Base-by-base conservation (phyloP, 768 basidiomycete genomes). In the Podaxis rugospora region DNA sequence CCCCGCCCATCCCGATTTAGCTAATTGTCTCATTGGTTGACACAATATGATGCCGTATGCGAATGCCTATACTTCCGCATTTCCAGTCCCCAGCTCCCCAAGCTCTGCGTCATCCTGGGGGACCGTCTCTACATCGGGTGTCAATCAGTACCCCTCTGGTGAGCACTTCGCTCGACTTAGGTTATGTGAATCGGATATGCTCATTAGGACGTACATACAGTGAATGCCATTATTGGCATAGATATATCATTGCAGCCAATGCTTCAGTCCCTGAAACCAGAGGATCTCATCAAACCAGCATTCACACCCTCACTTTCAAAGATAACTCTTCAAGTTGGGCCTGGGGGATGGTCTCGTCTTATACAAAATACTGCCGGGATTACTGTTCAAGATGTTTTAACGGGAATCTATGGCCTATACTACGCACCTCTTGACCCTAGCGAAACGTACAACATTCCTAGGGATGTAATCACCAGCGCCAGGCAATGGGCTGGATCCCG, bases 371-470 rank as follows among this genome's bases (percentile, higher is more conserved):
- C 39, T 21, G 46, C 23, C 4, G 59, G 59, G 1, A 52, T 60
- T n/a, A 60, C 59, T 52, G 59, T 60, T 2, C 59, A 60, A 46
- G 59, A 60, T 23, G 23, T 60, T 18, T 40, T 52, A 21, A 36
- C 59, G 1, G 59, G 59, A 35, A 46, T 53, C 40, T 28, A 40
- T 36, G 25, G 27, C 21, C 21, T 60, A 4, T 60, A 60, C 27
- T 53, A 60, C 21, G 32, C 28, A 16, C 5, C 16, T 23, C 37
- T 60, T 21, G 28, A 28, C 14, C 27, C 27, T 3, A 32, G 11
- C 16, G 51, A 60, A 7, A 14, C 27, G 35, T 11, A 28, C 5
- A 16, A n/a, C 21, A 32, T 60, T 18, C 51, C 40, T 11, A n/a
- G 23, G 13, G n/a, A 23, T 21, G 32, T 18, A 35, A 37, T 57